These are phyloP conservation scores for Trichoderma hamatum DNA, from an alignment of 2,329 filamentous ascomycete genomes.

Conservation along the genomic window DNA sequence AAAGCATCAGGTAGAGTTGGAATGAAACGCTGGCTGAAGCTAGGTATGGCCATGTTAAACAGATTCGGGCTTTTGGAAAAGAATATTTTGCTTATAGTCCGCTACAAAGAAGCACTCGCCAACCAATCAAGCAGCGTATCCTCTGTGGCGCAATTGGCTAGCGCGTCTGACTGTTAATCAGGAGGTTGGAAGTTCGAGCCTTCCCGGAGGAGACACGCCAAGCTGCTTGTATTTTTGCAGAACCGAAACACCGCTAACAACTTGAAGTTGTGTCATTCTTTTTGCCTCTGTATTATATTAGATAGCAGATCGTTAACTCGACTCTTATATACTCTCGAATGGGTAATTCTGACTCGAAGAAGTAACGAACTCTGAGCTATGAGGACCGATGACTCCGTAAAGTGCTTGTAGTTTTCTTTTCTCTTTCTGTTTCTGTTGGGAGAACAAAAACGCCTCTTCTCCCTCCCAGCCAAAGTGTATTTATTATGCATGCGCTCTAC, in stretches of 20 bases:
- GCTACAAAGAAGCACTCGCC: background rate
- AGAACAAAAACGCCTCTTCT: background rate
- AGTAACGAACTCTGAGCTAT: too few relatives aligned
- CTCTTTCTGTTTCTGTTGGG: background rate
- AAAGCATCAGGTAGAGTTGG: too few relatives aligned
- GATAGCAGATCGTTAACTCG: background rate
- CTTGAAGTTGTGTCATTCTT: background rate
- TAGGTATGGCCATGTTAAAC: background rate
- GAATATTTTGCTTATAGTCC: background rate
- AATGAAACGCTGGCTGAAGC: too few relatives aligned
- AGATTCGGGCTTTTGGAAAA: background rate
- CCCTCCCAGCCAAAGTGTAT: background rate
- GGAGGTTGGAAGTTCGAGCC: constrained; percentile 31
- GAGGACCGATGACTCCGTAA: background rate
- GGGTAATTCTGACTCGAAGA: too few relatives aligned
- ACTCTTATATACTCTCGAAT: background rate
- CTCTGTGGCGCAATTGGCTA: constrained; percentile 57
- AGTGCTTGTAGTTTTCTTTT: background rate
- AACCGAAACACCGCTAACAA: too few relatives aligned
- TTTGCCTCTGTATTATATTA: background rate
- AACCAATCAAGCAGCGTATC: constrained; percentile 26
- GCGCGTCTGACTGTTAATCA: constrained; percentile 61
- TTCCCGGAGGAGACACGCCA: constrained; percentile 26
- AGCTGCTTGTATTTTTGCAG: background rate
- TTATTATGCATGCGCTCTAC: background rate